A percentile compares a stretch with the other conserved stretches of the same genome.
Evolutionary conservation across 805 yeast genomes (phyloP).

Genomic region (Millerozyma acaciae): DNA sequence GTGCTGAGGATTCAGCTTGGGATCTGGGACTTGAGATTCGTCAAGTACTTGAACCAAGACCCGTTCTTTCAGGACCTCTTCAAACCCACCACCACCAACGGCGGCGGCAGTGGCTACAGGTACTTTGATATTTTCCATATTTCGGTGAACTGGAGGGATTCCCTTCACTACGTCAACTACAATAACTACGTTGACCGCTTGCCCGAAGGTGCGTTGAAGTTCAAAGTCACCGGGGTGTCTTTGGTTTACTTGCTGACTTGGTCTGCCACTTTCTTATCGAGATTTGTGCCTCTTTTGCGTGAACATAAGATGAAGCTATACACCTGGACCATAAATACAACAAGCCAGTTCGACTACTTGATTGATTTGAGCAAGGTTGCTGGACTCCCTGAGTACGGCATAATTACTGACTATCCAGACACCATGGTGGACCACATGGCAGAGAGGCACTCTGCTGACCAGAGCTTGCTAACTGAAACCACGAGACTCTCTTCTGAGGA

Average conservation of each 20-base stretch:
- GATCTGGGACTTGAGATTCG: slow-evolving; percentile 36
- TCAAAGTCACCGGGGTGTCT: slow-evolving; percentile 34
- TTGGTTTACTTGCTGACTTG: slow-evolving; percentile 36
- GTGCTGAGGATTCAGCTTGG: slow-evolving; percentile 35
- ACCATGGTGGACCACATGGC: slow-evolving; percentile 18
- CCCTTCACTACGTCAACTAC: slow-evolving; percentile 30
- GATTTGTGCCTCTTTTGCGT: slow-evolving; percentile 34
- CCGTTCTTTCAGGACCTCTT: slow-evolving; percentile 27
- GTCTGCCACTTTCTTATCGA: slow-evolving; percentile 30
- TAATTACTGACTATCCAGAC: slow-evolving; percentile 36
- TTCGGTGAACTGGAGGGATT: slow-evolving; percentile 29
- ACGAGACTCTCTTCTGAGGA: slow-evolving; percentile 8
- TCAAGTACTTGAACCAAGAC: slow-evolving; percentile 39
- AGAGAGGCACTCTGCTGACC: no score
- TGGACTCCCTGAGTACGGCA: slow-evolving; percentile 28
- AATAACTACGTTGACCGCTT: slow-evolving; percentile 28
- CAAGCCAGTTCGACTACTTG: slow-evolving; percentile 33
- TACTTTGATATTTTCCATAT: slow-evolving; percentile 36
- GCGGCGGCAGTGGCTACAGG: slow-evolving; percentile 13
- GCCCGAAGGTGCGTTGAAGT: slow-evolving; percentile 15
- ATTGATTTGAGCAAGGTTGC: slow-evolving; percentile 20
- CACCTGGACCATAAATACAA: slow-evolving; percentile 39
- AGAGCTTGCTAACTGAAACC: no score
- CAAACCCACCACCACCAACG: slow-evolving; percentile 1
- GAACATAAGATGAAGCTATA: slow-evolving; percentile 29